These are phyloP conservation scores for Pseudotsuga menziesii DNA, from an alignment of 75 land plant species.

Conservation along the genomic window DNA sequence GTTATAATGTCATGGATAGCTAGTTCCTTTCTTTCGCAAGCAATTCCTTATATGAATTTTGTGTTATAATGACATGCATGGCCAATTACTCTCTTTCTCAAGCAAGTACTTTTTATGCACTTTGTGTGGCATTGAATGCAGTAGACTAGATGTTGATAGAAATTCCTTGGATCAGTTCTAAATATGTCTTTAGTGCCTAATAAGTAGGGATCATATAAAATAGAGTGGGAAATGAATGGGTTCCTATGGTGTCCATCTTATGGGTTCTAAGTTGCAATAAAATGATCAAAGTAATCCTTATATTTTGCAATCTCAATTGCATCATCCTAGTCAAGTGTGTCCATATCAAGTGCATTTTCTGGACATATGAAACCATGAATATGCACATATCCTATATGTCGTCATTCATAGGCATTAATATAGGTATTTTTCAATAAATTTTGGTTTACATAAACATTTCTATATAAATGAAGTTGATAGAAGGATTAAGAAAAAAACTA, in stretches of 20 bases:
- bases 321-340: neutral
- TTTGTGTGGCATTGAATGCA: neutral
- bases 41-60: too few species aligned
- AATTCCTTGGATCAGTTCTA: neutral
- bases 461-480: too few species aligned
- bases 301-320: neutral
- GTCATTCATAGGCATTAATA: neutral
- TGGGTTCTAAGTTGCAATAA: neutral
- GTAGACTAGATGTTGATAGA: neutral
- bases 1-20: too few species aligned
- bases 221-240: too few species aligned
- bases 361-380: neutral
- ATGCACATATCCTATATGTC: neutral
- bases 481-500: neutral
- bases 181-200: neutral
- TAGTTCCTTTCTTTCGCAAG: too few species aligned
- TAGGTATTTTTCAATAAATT: too few species aligned
- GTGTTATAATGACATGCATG: neutral
- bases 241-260: fast-evolving
- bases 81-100: neutral
- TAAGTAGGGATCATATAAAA: neutral
- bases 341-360: neutral
- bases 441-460: too few species aligned
- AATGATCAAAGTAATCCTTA: neutral
- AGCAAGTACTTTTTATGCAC: neutral